Percentiles rank a stretch among this genome's conserved stretches.
Conservation (phyloP, 192 early-diverging fungal species). For the Coemansia sp. region DNA sequence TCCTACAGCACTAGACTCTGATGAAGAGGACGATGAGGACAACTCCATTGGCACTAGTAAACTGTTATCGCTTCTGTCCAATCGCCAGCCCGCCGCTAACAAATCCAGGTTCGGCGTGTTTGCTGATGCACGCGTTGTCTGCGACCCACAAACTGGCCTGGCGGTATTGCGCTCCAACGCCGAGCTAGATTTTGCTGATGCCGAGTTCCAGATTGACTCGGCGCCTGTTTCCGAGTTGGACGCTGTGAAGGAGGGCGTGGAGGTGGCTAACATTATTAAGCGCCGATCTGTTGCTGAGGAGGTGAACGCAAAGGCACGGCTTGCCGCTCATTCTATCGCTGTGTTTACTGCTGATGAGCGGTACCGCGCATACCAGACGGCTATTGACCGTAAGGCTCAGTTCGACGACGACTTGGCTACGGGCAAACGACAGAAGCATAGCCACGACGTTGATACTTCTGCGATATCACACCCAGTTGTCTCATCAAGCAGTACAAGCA, state of each 20-base stretch:
- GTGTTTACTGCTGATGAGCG: conserved; percentile 30
- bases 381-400: conserved; percentile 14
- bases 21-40: conserved; percentile 3
- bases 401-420: conserved; percentile 5
- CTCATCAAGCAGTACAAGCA: neutral
- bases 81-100: neutral
- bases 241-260: conserved; percentile 41
- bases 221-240: conserved; percentile 14
- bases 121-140: conserved; percentile 20
- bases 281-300: neutral
- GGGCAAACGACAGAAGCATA: conserved; percentile 20
- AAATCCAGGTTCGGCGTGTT: conserved; percentile 24
- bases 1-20: conserved; percentile 28
- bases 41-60: neutral
- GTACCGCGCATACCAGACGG: conserved; percentile 30
- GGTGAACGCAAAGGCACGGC: neutral
- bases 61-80: conserved; percentile 1
- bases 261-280: conserved; percentile 15
- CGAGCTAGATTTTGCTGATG: neutral
- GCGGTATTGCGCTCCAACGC: conserved; percentile 6
- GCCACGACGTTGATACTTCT: neutral
- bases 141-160: conserved; percentile 22
- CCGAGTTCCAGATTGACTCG: neutral
- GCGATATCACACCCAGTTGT: neutral
- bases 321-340: conserved; percentile 3